Percentiles rank a stretch among this genome's conserved stretches.
These are phyloP conservation scores for Lavandula angustifolia DNA, from an alignment of 257 asterid genomes.

Conservation along the genomic window DNA sequence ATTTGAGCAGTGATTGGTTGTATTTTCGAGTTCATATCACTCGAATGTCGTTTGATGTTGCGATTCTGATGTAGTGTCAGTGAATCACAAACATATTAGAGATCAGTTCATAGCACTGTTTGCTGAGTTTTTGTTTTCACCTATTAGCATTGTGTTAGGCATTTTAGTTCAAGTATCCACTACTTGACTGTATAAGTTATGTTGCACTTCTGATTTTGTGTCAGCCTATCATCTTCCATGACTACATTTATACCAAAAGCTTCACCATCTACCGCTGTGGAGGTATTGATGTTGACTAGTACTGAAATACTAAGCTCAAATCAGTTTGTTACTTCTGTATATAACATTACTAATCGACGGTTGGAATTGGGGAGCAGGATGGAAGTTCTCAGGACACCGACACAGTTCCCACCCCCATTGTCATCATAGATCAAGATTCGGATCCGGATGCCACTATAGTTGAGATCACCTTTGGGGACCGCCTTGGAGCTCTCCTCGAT, in stretches of 20 bases:
- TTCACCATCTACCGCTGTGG: constrained; percentile 63
- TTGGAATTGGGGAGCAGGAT: constrained; percentile 49
- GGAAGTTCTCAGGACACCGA: constrained; percentile 63
- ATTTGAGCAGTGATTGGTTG: neutral
- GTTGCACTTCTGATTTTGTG: constrained; percentile 29
- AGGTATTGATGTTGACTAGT: constrained; percentile 51
- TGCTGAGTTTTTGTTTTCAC: constrained; percentile 13
- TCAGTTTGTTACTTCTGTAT: constrained; percentile 8
- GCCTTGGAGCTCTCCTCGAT: constrained; percentile 94
- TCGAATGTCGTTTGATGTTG: neutral
- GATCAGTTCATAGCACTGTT: neutral
- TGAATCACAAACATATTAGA: constrained; percentile 26
- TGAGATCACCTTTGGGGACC: constrained; percentile 92
- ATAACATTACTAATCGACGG: constrained; percentile 22
- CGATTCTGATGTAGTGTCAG: constrained; percentile 35
- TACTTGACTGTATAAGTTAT: constrained; percentile 24
- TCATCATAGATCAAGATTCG: constrained; percentile 85
- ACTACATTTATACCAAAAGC: constrained; percentile 56
- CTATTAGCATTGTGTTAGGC: constrained; percentile 9
- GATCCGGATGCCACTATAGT: constrained; percentile 89
- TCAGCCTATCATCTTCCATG: constrained; percentile 54
- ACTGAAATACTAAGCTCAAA: constrained; percentile 17
- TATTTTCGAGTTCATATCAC: neutral
- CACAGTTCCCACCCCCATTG: constrained; percentile 70
- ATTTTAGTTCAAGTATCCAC: constrained; percentile 13